A percentile compares a stretch with the other conserved stretches of the same genome.
Conservation (phyloP, 2,329 filamentous ascomycete species). For the Penicillium sp. region DNA sequence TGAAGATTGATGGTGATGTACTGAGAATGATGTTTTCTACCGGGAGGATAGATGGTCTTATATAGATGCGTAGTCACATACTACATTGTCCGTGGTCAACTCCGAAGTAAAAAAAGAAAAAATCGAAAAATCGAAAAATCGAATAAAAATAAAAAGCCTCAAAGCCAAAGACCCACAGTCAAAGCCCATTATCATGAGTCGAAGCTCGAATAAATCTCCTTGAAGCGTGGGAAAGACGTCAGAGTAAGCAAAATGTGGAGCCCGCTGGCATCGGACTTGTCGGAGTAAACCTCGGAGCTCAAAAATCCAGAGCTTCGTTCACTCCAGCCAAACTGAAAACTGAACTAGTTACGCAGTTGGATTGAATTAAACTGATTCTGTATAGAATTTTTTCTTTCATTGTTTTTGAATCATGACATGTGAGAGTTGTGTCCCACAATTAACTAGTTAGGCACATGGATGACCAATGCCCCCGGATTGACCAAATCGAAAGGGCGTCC, state of each 20-base stretch:
- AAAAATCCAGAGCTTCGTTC: not conserved
- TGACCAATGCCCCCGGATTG: not conserved
- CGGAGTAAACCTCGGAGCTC: constrained; percentile 5
- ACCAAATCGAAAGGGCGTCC: not conserved
- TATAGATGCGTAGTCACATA: not conserved
- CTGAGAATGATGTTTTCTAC: not conserved
- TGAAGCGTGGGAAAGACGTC: constrained; percentile 1
- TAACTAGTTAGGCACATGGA: not conserved
- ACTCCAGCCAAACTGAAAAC: no score
- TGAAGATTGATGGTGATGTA: not conserved
- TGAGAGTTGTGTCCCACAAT: no score
- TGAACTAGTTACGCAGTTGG: no score
- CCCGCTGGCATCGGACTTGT: not conserved
- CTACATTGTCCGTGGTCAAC: not conserved
- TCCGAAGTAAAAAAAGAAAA: not conserved
- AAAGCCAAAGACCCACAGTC: not conserved
- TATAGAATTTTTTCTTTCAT: not conserved
- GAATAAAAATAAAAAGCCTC: not conserved
- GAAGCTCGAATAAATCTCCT: constrained; percentile 2
- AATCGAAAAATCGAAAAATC: not conserved
- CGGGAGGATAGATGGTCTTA: not conserved
- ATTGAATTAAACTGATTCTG: no score
- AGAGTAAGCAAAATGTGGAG: not conserved
- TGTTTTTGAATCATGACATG: not conserved
- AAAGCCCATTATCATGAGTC: constrained; percentile 4